phyloP scores from a whole-genome alignment of 441 rosid genomes.

The Erodium trifolium region DNA sequence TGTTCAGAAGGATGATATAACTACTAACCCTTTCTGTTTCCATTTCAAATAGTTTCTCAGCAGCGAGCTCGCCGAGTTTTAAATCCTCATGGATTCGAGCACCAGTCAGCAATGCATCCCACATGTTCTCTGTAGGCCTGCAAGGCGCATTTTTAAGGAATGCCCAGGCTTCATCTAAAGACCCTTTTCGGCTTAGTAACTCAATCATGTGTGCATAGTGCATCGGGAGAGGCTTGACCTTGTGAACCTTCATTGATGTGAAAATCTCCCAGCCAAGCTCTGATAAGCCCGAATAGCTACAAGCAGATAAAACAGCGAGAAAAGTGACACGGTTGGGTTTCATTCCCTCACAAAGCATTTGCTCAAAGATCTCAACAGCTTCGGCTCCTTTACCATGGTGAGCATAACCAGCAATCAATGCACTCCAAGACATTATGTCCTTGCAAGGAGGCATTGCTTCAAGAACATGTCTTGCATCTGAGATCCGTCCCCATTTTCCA shows the following conservation, averaged over 20 bases:
- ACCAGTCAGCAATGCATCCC: constrained; percentile 87
- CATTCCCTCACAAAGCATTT: constrained; percentile 48
- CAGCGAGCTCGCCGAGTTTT: constrained; percentile 74
- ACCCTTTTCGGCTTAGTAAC: constrained; percentile 69
- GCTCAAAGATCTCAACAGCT: constrained; percentile 62
- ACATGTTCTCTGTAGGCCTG: constrained; percentile 72
- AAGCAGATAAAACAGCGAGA: constrained; percentile 74
- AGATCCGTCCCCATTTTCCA: constrained; percentile 90
- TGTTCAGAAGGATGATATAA: constrained; percentile 65
- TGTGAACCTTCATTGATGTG: constrained; percentile 60
- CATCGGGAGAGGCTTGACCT: constrained; percentile 81
- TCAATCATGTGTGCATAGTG: constrained; percentile 81
- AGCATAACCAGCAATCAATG: constrained; percentile 77
- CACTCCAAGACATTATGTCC: constrained; percentile 77
- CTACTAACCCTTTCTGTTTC: constrained; percentile 75
- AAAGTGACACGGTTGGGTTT: constrained; percentile 75
- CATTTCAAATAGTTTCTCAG: constrained; percentile 75
- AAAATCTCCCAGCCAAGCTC: constrained; percentile 76
- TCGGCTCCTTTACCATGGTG: constrained; percentile 69
- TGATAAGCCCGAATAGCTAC: constrained; percentile 65
- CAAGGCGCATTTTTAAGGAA: constrained; percentile 54
- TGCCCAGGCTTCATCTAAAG: constrained; percentile 77
- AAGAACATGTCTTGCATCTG: constrained; percentile 63
- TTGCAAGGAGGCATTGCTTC: constrained; percentile 53
- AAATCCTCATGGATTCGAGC: constrained; percentile 63